phyloP scores from a whole-genome alignment of 2,329 filamentous ascomycete genomes.

The Blastomyces gilchristii region DNA sequence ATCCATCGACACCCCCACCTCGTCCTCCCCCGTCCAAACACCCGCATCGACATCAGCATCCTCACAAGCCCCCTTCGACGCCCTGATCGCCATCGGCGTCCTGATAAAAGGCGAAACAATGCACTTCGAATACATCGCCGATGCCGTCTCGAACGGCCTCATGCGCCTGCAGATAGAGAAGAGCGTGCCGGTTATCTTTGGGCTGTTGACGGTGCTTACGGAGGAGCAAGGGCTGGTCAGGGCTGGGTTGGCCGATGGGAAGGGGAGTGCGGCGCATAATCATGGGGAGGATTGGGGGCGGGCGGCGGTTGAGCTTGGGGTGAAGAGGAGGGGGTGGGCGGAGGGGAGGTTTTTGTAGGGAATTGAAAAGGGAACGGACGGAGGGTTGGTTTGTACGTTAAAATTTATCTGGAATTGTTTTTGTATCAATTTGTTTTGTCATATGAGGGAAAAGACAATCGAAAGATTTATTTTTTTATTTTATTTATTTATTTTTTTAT shows the following conservation, averaged over 20 bases:
- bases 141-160: conserved; percentile 78
- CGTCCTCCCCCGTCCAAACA: conserved; percentile 25
- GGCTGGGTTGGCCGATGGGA: conserved; percentile 56
- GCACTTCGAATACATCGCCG: conserved; percentile 98
- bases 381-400: neutral
- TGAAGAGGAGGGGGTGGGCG: conserved; percentile 76
- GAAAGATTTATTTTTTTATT: neutral
- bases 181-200: conserved; percentile 83
- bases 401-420: neutral
- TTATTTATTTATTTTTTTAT: too few species aligned
- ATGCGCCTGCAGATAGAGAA: conserved; percentile 91
- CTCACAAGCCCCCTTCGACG: conserved; percentile 60
- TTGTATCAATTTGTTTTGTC: neutral
- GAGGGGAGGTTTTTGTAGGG: conserved; percentile 50
- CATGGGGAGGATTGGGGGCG: conserved; percentile 94
- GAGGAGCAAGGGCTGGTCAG: conserved; percentile 81
- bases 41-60: conserved; percentile 13
- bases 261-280: conserved; percentile 54
- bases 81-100: conserved; percentile 88
- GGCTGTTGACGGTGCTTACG: conserved; percentile 75
- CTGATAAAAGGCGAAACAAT: conserved; percentile 98
- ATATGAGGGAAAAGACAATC: neutral
- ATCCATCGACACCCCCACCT: conserved; percentile 28
- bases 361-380: neutral
- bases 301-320: conserved; percentile 86